phyloP scores from a whole-genome alignment of 2,329 filamentous ascomycete genomes.

The Trichophyton rubrum region DNA sequence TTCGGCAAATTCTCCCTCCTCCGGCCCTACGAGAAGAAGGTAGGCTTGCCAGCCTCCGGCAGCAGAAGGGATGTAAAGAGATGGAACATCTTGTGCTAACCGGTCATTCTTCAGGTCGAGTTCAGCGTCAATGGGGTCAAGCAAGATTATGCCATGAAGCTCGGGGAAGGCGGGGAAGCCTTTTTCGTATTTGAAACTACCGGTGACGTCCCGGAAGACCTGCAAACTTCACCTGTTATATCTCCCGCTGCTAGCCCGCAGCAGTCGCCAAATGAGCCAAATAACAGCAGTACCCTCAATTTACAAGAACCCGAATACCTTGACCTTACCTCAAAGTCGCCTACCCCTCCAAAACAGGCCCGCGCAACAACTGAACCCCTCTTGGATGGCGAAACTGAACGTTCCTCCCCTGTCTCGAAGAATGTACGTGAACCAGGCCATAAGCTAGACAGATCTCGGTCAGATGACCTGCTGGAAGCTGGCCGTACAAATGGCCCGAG shows the following conservation, averaged over 20 bases:
- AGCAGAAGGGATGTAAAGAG: neutral
- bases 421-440: neutral
- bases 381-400: neutral
- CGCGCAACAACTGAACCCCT: neutral
- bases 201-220: constrained; percentile 75
- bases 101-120: constrained; percentile 49
- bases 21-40: constrained; percentile 91
- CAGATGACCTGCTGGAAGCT: neutral
- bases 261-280: constrained; percentile 20
- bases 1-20: constrained; percentile 97
- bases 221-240: constrained; percentile 89
- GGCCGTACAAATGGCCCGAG: neutral
- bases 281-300: constrained; percentile 17
- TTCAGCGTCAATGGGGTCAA: constrained; percentile 88
- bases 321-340: constrained; percentile 23
- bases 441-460: neutral
- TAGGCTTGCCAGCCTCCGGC: constrained; percentile 14
- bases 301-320: constrained; percentile 41
- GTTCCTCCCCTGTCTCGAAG: neutral
- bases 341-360: neutral
- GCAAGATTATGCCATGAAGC: constrained; percentile 94
- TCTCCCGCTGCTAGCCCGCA: constrained; percentile 77
- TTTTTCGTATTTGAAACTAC: constrained; percentile 98
- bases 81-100: neutral
- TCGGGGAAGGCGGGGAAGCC: constrained; percentile 91